Evolutionary conservation across 305 asterid species (phyloP), one percentile per base, ranked within the genome.

Genomic region (Nicotiana rustica): DNA sequence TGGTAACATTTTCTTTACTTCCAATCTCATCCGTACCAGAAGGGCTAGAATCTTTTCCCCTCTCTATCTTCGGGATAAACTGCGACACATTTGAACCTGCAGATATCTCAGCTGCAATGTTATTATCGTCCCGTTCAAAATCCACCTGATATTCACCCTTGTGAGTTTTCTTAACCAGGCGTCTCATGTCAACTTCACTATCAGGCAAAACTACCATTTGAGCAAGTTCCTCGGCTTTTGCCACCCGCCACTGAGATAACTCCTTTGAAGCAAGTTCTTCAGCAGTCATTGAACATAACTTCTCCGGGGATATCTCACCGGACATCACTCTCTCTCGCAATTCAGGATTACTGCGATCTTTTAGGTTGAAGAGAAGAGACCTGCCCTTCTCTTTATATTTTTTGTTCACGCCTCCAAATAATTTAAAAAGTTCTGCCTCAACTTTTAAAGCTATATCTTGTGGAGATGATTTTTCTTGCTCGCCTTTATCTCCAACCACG

Each of bases 261-360:
- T 97, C 99, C 90, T 95, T 95, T 13, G 99, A 97, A 88, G 99
- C 99, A 88, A 97, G 99, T 86, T 97, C 99, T 86, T 97, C 99
- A 36, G 97, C 98, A 3, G 97, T 87, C 99, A 97, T 97, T 35
- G 99, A 90, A 83, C 99, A 97, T 82, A 97, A 84, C 86, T 90
- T 93, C 56, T 93, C 94, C 0, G 99, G 99, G 2, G 94, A 86
- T 80, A 97, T 91, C 83, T 93, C 95, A 78, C 99, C 97, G 67
- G 97, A 91, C 90, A 93, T 84, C 47, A 97, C 99, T 81, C 95
- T 90, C 85, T 92, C 99, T 83, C 97, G 91, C 81, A 97, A 88
- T 81, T 97, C 99, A 0, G 98, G 99, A 89, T 97, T 97, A 87
- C 67, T 92, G 76, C 92, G 97, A 88, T 97, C 99, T 88, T 95